Evolutionary conservation across 306 rosid genomes (phyloP), one percentile per base, ranked within the genome.

Genomic region (Ormosia semicastrata): DNA sequence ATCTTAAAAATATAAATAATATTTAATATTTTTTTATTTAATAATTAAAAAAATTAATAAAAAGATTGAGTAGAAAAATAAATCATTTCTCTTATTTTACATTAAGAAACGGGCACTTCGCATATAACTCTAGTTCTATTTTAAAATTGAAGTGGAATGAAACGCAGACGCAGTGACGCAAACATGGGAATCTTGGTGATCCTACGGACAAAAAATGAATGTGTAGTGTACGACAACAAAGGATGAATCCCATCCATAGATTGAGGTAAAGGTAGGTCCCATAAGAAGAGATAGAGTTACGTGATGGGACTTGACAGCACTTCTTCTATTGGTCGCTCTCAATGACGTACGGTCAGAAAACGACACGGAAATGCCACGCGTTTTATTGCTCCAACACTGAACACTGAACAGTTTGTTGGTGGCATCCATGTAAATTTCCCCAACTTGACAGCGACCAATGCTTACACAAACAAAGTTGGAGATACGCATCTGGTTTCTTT

Each of bases 271-370:
- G 34, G 73, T 50, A 5, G 74, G 72, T 62, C 87, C 89, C 79
- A 8, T 8, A 0, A 18, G 32, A 4, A 8, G 15, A 73, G 15
- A 73, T 73, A 39, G 66, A 58, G 79, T 57, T 39, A 34, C 2
- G 2, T 32, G 88, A 91, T 81, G 85, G 73, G 88, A 92, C 87
- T 46, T 84, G 86, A 85, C 91, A 56, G 63, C 85, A 75, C 81
- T 75, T 56, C 40, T 41, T 11, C 72, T 64, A 81, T 63, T 73
- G 80, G 32, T 73, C 15, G 7, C 41, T 65, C 60, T 54, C 50
- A 2, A 0, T 53, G 58, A 63, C 79, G 84, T 81, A 81, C 79
- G 36, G 17, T 53, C 17, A 8, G 58, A 30, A 15, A 82, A 74
- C 54, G 71, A 74, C 81, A 82, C 66, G 8, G 64, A 46, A 14